Evolutionary conservation across 371 early-diverging fungal genomes (phyloP).

Genomic region (Apophysomyces variabilis): DNA sequence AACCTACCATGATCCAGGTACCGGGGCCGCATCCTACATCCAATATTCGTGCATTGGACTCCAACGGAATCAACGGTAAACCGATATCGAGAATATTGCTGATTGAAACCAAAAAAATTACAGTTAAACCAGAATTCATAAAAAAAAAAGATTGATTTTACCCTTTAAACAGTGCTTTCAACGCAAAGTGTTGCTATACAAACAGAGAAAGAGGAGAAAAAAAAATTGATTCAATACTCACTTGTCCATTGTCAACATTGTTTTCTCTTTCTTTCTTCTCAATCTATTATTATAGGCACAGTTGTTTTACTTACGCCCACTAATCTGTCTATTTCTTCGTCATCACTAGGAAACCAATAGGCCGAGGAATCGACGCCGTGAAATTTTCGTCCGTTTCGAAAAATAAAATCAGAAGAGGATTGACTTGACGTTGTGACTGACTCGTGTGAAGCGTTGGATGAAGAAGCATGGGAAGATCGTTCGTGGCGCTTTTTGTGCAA

Average conservation of each 20-base stretch:
- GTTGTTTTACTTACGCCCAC: constrained; percentile 32
- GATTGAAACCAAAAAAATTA: not conserved
- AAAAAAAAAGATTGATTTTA: not conserved
- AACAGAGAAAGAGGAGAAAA: constrained; percentile 1
- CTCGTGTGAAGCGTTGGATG: not conserved
- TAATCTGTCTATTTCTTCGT: constrained; percentile 47
- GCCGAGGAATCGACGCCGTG: constrained; percentile 30
- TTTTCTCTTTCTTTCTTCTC: too few species aligned
- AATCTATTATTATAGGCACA: too few species aligned
- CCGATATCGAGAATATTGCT: constrained; percentile 10
- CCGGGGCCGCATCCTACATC: constrained; percentile 45
- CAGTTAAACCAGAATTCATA: too few species aligned
- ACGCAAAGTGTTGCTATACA: constrained; percentile 27
- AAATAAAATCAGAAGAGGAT: constrained; percentile 16
- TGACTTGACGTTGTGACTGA: constrained; percentile 14
- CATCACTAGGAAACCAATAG: constrained; percentile 51
- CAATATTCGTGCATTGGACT: constrained; percentile 21
- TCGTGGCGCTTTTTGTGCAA: constrained; percentile 1
- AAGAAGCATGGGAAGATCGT: not conserved
- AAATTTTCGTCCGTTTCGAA: constrained; percentile 25
- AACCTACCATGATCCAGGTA: constrained; percentile 58
- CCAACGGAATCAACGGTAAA: constrained; percentile 10
- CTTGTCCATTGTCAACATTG: not conserved
- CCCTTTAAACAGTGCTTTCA: constrained; percentile 29
- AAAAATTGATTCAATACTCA: not conserved